A percentile compares a stretch with the other conserved stretches of the same genome.
Evolutionary conservation across 108 stramenopile species (phyloP).

Genomic region (Thalassiosira profunda): DNA sequence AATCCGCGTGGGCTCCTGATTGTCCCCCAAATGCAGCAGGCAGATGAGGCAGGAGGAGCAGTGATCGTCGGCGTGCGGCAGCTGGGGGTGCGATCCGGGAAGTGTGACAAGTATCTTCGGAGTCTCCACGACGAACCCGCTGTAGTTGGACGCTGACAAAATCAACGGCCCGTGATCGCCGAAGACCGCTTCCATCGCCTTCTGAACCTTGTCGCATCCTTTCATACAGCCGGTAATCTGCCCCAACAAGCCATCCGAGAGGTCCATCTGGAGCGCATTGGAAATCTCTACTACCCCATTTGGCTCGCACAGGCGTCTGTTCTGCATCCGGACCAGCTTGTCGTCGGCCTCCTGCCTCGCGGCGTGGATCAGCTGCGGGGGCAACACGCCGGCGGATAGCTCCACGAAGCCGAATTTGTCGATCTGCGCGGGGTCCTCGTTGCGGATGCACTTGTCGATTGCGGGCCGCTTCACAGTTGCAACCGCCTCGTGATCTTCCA

Average conservation of each 20-base stretch:
- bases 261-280: conserved; percentile 17
- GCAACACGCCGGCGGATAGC: background rate
- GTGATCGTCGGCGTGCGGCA: conserved; percentile 28
- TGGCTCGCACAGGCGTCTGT: background rate
- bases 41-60: conserved; percentile 10
- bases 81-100: conserved; percentile 13
- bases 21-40: conserved; percentile 11
- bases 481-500: background rate
- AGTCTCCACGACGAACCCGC: conserved; percentile 23
- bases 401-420: conserved; percentile 21
- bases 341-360: conserved; percentile 1
- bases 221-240: background rate
- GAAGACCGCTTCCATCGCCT: conserved; percentile 1
- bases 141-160: conserved; percentile 3
- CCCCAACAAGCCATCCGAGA: background rate
- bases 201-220: background rate
- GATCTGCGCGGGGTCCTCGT: conserved; percentile 2
- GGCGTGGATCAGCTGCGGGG: background rate
- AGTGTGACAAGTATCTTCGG: conserved; percentile 10
- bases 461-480: background rate
- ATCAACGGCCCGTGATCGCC: background rate
- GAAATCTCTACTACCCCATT: conserved; percentile 4
- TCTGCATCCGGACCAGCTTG: background rate
- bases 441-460: conserved; percentile 14
- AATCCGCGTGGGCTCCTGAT: conserved; percentile 9